Conservation (phyloP, 257 asterid genomes). For the Solanum ahanhuiri region DNA sequence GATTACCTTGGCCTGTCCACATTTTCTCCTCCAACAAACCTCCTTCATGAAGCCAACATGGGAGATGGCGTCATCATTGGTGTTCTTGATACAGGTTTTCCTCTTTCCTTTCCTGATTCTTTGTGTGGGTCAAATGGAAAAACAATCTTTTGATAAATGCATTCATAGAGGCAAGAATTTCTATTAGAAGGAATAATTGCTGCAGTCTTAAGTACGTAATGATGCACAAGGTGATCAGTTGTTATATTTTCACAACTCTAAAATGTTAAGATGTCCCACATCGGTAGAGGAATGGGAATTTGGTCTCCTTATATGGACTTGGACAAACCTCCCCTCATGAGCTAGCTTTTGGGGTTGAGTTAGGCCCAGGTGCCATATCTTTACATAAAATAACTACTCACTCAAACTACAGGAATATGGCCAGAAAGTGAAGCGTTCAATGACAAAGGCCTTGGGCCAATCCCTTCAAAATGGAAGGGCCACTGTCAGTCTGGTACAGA, state of each 20-base stretch:
- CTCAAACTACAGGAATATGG: slow-evolving; percentile 17
- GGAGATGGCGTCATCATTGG: not conserved
- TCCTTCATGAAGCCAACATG: not conserved
- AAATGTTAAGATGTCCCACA: no score
- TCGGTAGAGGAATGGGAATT: no score
- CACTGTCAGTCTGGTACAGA: slow-evolving; percentile 11
- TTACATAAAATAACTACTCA: not conserved
- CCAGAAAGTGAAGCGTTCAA: slow-evolving; percentile 26
- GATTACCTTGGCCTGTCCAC: not conserved
- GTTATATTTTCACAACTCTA: not conserved
- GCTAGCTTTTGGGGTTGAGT: no score
- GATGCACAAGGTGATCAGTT: not conserved
- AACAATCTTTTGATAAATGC: not conserved
- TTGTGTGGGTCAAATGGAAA: not conserved
- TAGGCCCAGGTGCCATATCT: no score
- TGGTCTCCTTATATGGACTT: no score
- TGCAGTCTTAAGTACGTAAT: not conserved
- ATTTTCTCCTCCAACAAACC: not conserved
- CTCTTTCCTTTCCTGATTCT: not conserved
- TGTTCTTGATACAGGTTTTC: not conserved
- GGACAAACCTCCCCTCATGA: no score
- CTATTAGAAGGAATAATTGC: not conserved
- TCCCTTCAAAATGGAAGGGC: slow-evolving; percentile 40
- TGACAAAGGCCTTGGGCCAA: slow-evolving; percentile 24
- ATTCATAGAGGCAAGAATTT: not conserved